These are phyloP conservation scores for Tilletia setariae DNA, from an alignment of 1,284 basidiomycete species.

Conservation along the genomic window DNA sequence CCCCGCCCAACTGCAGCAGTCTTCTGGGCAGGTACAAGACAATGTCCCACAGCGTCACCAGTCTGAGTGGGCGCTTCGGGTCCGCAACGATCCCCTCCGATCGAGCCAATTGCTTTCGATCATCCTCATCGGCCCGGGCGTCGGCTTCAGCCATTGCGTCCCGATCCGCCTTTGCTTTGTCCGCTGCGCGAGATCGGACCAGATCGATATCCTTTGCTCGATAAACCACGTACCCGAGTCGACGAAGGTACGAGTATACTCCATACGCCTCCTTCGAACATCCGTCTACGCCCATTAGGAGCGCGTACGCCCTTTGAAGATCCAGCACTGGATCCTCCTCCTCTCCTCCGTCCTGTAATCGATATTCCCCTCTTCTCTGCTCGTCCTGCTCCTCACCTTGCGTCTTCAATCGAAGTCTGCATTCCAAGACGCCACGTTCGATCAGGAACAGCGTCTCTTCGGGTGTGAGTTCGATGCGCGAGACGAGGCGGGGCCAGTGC, in stretches of 20 bases:
- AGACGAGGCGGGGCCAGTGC: constrained; percentile 18
- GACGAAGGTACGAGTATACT: constrained; percentile 85
- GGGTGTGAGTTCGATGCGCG: constrained; percentile 71
- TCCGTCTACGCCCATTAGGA: neutral
- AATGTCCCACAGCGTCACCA: constrained; percentile 35
- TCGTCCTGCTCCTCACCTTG: constrained; percentile 24
- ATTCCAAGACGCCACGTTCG: constrained; percentile 65
- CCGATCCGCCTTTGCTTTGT: neutral
- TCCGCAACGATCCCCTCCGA: constrained; percentile 32
- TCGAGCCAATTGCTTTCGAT: constrained; percentile 3
- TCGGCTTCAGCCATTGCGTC: neutral
- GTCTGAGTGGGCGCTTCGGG: constrained; percentile 30
- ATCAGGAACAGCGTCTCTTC: constrained; percentile 91
- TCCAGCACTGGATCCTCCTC: constrained; percentile 55
- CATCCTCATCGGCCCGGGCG: neutral
- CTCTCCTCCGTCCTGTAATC: constrained; percentile 38
- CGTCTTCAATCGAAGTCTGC: constrained; percentile 56
- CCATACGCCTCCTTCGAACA: constrained; percentile 77
- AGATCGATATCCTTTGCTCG: constrained; percentile 58
- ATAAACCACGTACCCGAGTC: constrained; percentile 83
- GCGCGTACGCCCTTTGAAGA: neutral
- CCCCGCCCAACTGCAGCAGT: constrained; percentile 23
- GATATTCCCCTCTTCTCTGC: constrained; percentile 25
- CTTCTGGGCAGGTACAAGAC: constrained; percentile 33
- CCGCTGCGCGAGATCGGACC: constrained; percentile 12